Base-by-base conservation (phyloP, 1,139 yeast genomes). In the Saccharomycopsis hybrid region DNA sequence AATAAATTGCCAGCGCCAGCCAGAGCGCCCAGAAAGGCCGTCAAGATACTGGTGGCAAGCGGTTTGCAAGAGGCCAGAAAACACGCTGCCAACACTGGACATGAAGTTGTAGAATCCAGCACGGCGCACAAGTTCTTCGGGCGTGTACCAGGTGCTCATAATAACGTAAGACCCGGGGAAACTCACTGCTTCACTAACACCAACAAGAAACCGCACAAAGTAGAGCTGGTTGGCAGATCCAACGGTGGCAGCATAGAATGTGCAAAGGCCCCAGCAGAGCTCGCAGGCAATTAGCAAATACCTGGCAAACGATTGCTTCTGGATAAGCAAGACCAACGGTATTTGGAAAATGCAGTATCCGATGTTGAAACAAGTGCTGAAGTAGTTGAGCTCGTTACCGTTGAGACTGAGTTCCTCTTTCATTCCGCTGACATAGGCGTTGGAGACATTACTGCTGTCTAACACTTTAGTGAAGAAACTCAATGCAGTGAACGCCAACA, bases 1-100 rank as follows among this genome's bases (percentile, higher is more conserved):
- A 53, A 83, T 75, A 60, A 80, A 83, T 65, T 80, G 77, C 88
- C 88, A 82, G 65, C 81, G 74, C 89, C 89, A 83, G 9, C 85
- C 80, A 35, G 66, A 72, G 35, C 78, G 65, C 1, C 85, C 83
- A 50, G 63, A 63, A 4, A 62, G 63, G 29, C 78, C 79, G 49
- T 71, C 67, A 58, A 80, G 59, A 29, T 64, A 58, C 45, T 74
- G 65, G 58, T 69, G 77, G 46, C 81, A 76, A 4, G 81, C 77
- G 13, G 83, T 77, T 47, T 83, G 82, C 35, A 83, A 65, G 47
- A 80, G 72, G 41, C 88, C 86, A 4, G 85, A 73, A 3, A 85
- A 77, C 59, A 82, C 64, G 29, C 76, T 65, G 7, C 89, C 89
- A 25, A 81, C 64, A 62, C 71, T 74, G 58, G 79, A 82, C 37